phyloP scores from a whole-genome alignment of 768 basidiomycete genomes.

The Crucibulum laeve region DNA sequence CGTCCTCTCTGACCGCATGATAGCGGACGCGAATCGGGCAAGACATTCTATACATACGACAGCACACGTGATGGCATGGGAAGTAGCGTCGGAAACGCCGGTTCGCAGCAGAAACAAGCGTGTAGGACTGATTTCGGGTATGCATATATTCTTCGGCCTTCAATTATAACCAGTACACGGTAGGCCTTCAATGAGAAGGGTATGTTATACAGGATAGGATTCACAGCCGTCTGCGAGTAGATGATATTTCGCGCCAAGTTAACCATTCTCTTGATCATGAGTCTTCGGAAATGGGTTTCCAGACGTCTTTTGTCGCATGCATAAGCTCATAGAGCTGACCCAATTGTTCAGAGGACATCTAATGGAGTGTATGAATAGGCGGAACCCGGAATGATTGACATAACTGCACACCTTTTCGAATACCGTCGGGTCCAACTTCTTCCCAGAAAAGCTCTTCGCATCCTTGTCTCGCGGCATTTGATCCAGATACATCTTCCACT shows the following conservation, averaged over 20 bases:
- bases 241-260: background rate
- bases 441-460: conserved; percentile 49
- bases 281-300: conserved; percentile 52
- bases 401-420: conserved; percentile 67
- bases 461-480: conserved; percentile 47
- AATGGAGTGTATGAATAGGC: conserved; percentile 3
- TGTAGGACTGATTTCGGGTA: no score
- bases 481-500: conserved; percentile 95
- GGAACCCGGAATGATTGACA: background rate
- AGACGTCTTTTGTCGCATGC: conserved; percentile 85
- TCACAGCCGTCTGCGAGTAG: no score
- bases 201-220: no score
- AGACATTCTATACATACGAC: background rate
- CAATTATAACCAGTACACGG: no score
- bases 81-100: background rate
- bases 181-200: no score
- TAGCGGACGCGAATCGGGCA: background rate
- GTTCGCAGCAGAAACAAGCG: background rate
- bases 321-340: conserved; percentile 94
- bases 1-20: conserved; percentile 4
- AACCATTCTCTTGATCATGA: background rate
- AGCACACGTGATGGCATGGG: conserved; percentile 8
- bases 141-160: no score
- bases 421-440: conserved; percentile 62
- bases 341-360: conserved; percentile 91